Percentiles rank a stretch among this genome's conserved stretches.
These are phyloP conservation scores for Saccharomyces pastorianus DNA, from an alignment of 1,139 yeast species.

Conservation along the genomic window DNA sequence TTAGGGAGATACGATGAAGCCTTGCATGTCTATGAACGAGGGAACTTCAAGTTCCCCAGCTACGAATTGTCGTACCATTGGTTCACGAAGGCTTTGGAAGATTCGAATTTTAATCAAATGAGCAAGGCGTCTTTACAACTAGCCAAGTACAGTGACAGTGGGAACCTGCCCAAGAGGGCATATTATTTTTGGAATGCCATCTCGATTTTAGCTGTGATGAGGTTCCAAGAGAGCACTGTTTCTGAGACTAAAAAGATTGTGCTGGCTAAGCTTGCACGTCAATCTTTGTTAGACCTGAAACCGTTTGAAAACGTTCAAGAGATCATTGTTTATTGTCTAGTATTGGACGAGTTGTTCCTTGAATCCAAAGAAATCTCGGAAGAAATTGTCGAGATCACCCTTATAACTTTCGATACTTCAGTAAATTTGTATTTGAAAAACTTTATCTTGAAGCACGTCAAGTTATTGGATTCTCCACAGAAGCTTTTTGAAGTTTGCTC, in stretches of 20 bases:
- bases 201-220: conserved; percentile 21
- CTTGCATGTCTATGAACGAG: conserved; percentile 21
- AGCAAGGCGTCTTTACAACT: conserved; percentile 23
- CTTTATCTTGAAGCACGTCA: conserved; percentile 21
- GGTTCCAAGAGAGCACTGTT: conserved; percentile 14
- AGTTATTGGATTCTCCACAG: conserved; percentile 10
- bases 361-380: conserved; percentile 13
- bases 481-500: conserved; percentile 15
- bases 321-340: conserved; percentile 25
- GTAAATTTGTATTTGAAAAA: conserved; percentile 29
- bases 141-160: conserved; percentile 14
- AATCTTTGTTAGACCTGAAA: conserved; percentile 17
- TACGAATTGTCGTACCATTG: conserved; percentile 23
- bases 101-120: conserved; percentile 21
- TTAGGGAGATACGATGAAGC: conserved; percentile 22
- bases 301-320: conserved; percentile 28
- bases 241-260: conserved; percentile 19
- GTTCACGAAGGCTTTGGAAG: conserved; percentile 24
- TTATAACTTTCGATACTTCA: conserved; percentile 18
- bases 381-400: conserved; percentile 20
- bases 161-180: conserved; percentile 12
- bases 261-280: conserved; percentile 21
- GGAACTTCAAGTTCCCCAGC: conserved; percentile 24
- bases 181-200: conserved; percentile 28
- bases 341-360: conserved; percentile 23